These are phyloP conservation scores for Alternaria hordeiaustralica DNA, from an alignment of 2,329 filamentous ascomycete species.

Conservation along the genomic window DNA sequence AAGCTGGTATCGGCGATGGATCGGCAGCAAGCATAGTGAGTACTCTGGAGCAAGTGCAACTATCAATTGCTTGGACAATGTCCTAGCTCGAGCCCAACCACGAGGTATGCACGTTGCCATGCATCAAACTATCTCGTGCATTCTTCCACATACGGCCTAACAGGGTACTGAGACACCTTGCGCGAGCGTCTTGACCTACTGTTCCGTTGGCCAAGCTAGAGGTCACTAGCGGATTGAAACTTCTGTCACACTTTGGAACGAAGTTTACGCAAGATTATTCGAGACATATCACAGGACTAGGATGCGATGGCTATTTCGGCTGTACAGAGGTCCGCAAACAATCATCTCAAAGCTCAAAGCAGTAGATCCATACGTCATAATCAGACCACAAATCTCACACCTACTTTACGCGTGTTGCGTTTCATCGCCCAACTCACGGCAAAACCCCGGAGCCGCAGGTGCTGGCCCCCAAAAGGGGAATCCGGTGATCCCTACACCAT, in stretches of 20 bases:
- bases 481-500: slow-evolving; percentile 2
- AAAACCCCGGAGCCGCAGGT: slow-evolving; percentile 13
- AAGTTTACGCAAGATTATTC: neutral
- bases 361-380: slow-evolving; percentile 1
- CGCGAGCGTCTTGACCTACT: neutral
- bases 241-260: neutral
- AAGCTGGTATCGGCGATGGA: neutral
- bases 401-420: slow-evolving; percentile 1
- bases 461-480: slow-evolving; percentile 2
- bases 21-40: slow-evolving; percentile 7
- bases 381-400: slow-evolving; percentile 1
- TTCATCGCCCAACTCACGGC: slow-evolving; percentile 3
- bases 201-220: slow-evolving; percentile 1
- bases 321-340: neutral
- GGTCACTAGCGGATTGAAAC: slow-evolving; percentile 1
- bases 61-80: neutral
- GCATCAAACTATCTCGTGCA: neutral
- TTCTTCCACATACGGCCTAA: neutral
- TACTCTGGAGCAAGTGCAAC: neutral
- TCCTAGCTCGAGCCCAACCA: slow-evolving; percentile 7
- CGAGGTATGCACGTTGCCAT: slow-evolving; percentile 9
- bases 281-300: neutral
- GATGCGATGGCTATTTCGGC: neutral
- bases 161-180: neutral
- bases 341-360: neutral